Conservation (phyloP, 73 alveolate species). For the Paramecium primaurelia region DNA sequence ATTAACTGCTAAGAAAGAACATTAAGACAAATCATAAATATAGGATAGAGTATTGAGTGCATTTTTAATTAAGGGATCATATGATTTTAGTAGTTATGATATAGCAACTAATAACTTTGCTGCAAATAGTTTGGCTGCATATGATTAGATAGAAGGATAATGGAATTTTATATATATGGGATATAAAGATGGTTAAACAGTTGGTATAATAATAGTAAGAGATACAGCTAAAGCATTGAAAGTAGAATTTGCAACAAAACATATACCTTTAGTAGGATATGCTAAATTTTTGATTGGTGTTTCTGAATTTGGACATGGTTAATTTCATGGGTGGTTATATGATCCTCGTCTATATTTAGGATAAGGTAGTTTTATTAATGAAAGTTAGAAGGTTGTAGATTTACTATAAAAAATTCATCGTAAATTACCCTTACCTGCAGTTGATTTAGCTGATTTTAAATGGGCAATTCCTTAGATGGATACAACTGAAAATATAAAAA, state of each 20-base stretch:
- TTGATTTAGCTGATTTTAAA: conserved; percentile 30
- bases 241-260: background rate
- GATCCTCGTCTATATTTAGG: conserved; percentile 40
- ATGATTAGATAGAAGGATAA: background rate
- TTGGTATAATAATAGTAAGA: background rate
- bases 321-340: conserved; percentile 42
- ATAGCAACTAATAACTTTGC: background rate
- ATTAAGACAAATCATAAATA: background rate
- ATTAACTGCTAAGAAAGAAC: background rate
- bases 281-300: conserved; percentile 4
- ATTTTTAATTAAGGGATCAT: background rate
- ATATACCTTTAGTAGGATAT: conserved; percentile 16
- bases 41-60: background rate
- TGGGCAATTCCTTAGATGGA: conserved; percentile 22
- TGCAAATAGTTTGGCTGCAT: background rate
- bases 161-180: conserved; percentile 16
- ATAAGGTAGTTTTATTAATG: background rate
- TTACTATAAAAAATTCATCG: conserved; percentile 20
- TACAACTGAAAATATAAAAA: background rate
- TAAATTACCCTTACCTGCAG: background rate
- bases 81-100: conserved; percentile 25
- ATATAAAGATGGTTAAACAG: background rate
- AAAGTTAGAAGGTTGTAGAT: background rate
- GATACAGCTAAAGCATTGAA: conserved; percentile 11
- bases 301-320: conserved; percentile 31